Evolutionary conservation across 2,329 filamentous ascomycete genomes (phyloP).

Genomic region (Rachicladosporium sp.): DNA sequence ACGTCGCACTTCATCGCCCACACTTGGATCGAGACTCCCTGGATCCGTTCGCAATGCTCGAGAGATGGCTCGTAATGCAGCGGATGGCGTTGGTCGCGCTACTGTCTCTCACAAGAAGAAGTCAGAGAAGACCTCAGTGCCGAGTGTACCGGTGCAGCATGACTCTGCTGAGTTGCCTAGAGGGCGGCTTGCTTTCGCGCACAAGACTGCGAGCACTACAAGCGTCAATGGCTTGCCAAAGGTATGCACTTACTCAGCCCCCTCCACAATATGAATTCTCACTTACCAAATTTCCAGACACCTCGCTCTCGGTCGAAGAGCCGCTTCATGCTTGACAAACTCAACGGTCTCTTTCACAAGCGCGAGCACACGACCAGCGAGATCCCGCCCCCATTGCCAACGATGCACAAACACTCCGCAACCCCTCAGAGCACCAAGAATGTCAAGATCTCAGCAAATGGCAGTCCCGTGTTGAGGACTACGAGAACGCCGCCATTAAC

Average conservation of each 20-base stretch:
- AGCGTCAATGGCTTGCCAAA: no score
- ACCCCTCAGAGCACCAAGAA: background rate
- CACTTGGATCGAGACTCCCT: constrained; percentile 9
- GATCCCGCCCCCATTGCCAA: constrained; percentile 3
- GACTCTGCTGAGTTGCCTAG: no score
- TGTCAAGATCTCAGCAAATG: background rate
- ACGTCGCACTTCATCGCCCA: constrained; percentile 13
- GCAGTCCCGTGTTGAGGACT: constrained; percentile 1
- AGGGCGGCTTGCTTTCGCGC: no score
- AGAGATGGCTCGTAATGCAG: constrained; percentile 4
- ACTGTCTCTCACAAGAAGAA: no score
- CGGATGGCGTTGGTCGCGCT: background rate
- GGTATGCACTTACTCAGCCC: no score
- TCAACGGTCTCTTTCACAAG: constrained; percentile 19
- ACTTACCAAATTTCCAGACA: constrained; percentile 1
- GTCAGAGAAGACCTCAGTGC: no score
- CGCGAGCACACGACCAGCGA: constrained; percentile 12
- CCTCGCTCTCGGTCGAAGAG: constrained; percentile 17
- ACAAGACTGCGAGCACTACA: no score
- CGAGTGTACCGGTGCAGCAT: no score
- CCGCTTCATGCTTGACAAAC: constrained; percentile 16
- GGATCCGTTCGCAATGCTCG: constrained; percentile 9
- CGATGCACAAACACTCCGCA: constrained; percentile 1
- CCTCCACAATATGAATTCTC: no score
- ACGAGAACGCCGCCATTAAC: background rate